Evolutionary conservation across 2,329 filamentous ascomycete genomes (phyloP).

Genomic region (Beauveria varroae): DNA sequence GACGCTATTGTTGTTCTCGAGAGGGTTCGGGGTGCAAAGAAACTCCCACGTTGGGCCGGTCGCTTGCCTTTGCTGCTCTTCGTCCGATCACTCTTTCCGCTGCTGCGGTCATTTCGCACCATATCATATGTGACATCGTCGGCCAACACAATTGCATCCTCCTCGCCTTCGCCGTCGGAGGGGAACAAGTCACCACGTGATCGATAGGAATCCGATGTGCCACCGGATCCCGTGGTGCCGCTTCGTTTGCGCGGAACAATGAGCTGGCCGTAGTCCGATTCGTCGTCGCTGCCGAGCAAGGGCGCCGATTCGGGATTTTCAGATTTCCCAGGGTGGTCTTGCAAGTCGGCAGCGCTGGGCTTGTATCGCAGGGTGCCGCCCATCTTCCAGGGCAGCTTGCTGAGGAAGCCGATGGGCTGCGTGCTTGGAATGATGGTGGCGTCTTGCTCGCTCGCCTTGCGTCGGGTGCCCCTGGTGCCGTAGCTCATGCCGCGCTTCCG

Average conservation of each 20-base stretch:
- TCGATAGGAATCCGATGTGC: constrained; percentile 77
- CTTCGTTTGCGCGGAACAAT: constrained; percentile 52
- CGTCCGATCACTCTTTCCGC: constrained; percentile 47
- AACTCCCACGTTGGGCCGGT: constrained; percentile 24
- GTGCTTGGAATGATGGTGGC: constrained; percentile 87
- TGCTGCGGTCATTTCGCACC: constrained; percentile 66
- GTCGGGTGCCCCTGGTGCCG: constrained; percentile 54
- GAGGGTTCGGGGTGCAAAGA: constrained; percentile 39
- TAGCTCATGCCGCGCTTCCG: constrained; percentile 85
- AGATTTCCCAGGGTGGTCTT: constrained; percentile 66
- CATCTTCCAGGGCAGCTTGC: constrained; percentile 75
- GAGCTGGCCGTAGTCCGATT: constrained; percentile 22
- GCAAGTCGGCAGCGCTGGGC: constrained; percentile 82
- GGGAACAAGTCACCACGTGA: constrained; percentile 87
- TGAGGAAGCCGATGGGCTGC: constrained; percentile 76
- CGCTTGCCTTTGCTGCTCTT: constrained; percentile 53
- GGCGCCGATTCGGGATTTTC: constrained; percentile 58
- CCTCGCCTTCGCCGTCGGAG: constrained; percentile 76
- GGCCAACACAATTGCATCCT: constrained; percentile 86
- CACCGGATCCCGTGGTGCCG: constrained; percentile 69
- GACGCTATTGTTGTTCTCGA: constrained; percentile 54
- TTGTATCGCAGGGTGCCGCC: constrained; percentile 79
- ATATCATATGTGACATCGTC: constrained; percentile 86
- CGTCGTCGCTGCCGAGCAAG: constrained; percentile 42
- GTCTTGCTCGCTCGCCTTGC: constrained; percentile 55